A percentile compares a stretch with the other conserved stretches of the same genome.
Evolutionary conservation across 2,329 filamentous ascomycete genomes (phyloP).

Genomic region (Sporothrix curviconia): DNA sequence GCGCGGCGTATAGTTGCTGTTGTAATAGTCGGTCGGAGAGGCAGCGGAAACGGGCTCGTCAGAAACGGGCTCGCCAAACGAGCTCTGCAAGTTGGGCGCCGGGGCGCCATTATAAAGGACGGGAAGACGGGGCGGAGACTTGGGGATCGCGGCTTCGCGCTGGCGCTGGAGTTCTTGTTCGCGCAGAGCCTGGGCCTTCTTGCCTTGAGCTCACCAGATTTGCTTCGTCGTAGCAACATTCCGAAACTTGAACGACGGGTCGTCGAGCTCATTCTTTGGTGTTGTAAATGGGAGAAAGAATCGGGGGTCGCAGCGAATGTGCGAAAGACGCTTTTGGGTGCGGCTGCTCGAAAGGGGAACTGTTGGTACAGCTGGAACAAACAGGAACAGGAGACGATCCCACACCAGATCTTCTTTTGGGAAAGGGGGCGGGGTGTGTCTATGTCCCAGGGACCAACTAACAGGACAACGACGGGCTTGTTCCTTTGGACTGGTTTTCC

Average conservation of each 20-base stretch:
- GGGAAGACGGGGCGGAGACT: slow-evolving; percentile 45
- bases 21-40: slow-evolving; percentile 14
- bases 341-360: background rate
- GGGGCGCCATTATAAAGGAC: slow-evolving; percentile 44
- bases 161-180: slow-evolving; percentile 47
- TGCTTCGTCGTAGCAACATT: slow-evolving; percentile 60
- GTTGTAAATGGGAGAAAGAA: background rate
- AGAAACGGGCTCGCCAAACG: slow-evolving; percentile 50
- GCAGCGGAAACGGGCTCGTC: slow-evolving; percentile 26
- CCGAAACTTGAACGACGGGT: slow-evolving; percentile 42
- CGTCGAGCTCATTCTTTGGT: slow-evolving; percentile 30
- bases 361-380: too few relatives aligned
- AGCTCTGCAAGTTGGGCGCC: slow-evolving; percentile 37
- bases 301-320: background rate
- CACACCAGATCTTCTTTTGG: background rate
- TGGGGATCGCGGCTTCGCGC: slow-evolving; percentile 40
- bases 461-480: background rate
- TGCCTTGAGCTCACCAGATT: slow-evolving; percentile 59
- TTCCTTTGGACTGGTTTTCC: background rate
- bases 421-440: background rate
- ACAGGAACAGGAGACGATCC: background rate
- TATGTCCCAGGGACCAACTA: background rate
- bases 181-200: slow-evolving; percentile 50
- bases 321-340: background rate
- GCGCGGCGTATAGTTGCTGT: slow-evolving; percentile 30